phyloP scores from a whole-genome alignment of 345 rosid species.

The Pugionium cornutum region DNA sequence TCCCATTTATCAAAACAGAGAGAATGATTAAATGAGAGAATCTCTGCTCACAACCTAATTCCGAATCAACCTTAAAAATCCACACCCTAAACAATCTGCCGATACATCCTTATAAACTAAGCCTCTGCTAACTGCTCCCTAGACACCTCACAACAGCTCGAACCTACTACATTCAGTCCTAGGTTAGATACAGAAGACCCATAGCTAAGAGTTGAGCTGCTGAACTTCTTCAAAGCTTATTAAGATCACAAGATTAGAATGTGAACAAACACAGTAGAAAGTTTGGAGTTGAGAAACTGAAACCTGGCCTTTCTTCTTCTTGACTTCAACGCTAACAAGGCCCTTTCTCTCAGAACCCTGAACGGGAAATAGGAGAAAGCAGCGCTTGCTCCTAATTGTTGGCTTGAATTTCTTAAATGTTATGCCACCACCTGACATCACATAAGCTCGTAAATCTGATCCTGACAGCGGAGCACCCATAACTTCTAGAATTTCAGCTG shows the following conservation, averaged over 20 bases:
- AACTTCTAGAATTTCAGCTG: slow-evolving; percentile 93
- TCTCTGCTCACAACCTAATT: background rate
- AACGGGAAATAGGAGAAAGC: slow-evolving; percentile 82
- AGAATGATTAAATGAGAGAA: background rate
- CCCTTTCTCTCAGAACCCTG: slow-evolving; percentile 88
- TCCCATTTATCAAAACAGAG: background rate
- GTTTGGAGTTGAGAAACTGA: slow-evolving; percentile 29
- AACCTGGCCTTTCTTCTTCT: slow-evolving; percentile 97
- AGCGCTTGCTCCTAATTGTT: slow-evolving; percentile 65
- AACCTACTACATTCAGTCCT: slow-evolving; percentile 8
- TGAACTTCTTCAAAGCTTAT: background rate
- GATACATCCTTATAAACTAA: slow-evolving; percentile 3
- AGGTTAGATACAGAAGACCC: background rate
- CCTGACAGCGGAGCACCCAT: slow-evolving; percentile 98
- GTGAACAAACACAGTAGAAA: slow-evolving; percentile 8
- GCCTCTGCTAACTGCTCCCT: background rate
- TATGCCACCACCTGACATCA: slow-evolving; percentile 94
- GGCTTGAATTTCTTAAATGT: slow-evolving; percentile 70
- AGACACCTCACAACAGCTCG: slow-evolving; percentile 10
- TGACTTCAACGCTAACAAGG: slow-evolving; percentile 82
- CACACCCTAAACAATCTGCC: background rate
- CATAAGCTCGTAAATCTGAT: slow-evolving; percentile 82
- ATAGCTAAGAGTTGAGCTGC: background rate
- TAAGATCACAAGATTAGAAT: slow-evolving; percentile 5
- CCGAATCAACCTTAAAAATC: background rate